Base-by-base conservation (phyloP, 371 early-diverging fungal genomes). In the Umbelopsis sp. region DNA sequence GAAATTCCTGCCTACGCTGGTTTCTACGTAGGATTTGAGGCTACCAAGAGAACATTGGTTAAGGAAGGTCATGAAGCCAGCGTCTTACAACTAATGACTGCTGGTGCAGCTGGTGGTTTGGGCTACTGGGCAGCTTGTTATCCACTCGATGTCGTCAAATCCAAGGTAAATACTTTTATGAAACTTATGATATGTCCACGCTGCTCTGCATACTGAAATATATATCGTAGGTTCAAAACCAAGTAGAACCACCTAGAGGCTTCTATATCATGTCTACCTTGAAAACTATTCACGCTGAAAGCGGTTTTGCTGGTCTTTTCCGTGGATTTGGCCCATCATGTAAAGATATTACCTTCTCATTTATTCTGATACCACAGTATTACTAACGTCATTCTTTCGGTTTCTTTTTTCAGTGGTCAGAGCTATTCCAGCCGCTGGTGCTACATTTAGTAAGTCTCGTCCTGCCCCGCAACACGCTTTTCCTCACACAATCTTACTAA, bases 1-100 rank as follows among this genome's bases (percentile, higher is more conserved):
- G 95, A 94, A 74, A 90, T 93, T 24, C 95, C 95, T 3, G 94
- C 90, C 2, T 92, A 93, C 70, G 91, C 92, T 41, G 95, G 92
- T 20, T 94, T 93, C 72, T 94, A 94, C 71, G 76, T 88, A 16
- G 94, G 92, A 5, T 94, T 93, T 72, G 93, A 94, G 70, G 76
- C 79, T 25, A 80, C 86, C 63, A 93, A 93, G 77, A 85, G 94
- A 22, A 68, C 74, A 3, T 63, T 91, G 48, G 85, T 86, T 0
- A 72, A 80, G 0, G 69, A 62, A 5, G 81, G 85, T 4, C 70
- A 80, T 12, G 74, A 79, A 32, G 83, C 86, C 44, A 70, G 74
- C 66, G 72, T 87, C n/a, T 25, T 80, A 50, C 76, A 85, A 25
- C 78, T 93, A 48, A 92, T 94, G 92, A 68, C 82, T 9, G 84